These are phyloP conservation scores for Amorphotheca resinae DNA, from an alignment of 495 filamentous ascomycete genomes.

Conservation along the genomic window DNA sequence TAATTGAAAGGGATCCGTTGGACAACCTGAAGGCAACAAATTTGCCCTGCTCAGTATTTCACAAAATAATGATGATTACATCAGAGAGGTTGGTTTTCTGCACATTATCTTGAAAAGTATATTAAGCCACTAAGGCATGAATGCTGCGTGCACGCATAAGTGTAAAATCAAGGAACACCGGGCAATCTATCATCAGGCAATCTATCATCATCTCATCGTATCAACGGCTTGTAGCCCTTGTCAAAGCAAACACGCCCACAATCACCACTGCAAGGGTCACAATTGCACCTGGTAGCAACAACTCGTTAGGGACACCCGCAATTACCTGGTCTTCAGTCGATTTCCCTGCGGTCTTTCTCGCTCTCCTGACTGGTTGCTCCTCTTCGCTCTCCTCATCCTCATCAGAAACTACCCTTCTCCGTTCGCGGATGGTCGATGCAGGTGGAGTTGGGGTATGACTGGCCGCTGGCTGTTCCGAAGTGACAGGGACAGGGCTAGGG, in stretches of 20 bases:
- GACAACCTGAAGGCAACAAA: not conserved
- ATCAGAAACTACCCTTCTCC: slow-evolving; percentile 37
- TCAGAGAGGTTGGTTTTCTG: too few relatives aligned
- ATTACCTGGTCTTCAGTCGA: slow-evolving; percentile 62
- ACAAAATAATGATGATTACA: too few relatives aligned
- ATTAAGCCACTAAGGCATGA: too few relatives aligned
- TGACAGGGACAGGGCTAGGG: slow-evolving; percentile 55
- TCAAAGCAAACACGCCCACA: slow-evolving; percentile 82
- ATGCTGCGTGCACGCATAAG: not conserved
- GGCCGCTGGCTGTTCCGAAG: not conserved
- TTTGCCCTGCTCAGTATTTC: not conserved
- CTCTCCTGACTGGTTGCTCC: slow-evolving; percentile 37
- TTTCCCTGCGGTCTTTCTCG: slow-evolving; percentile 29
- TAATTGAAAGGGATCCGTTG: too few relatives aligned
- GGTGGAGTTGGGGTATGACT: slow-evolving; percentile 36
- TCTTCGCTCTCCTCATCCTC: slow-evolving; percentile 50
- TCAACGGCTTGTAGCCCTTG: slow-evolving; percentile 59
- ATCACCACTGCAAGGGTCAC: slow-evolving; percentile 92
- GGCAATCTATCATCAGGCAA: slow-evolving; percentile 9
- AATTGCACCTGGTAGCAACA: slow-evolving; percentile 86
- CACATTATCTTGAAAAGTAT: too few relatives aligned
- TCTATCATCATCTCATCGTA: slow-evolving; percentile 14
- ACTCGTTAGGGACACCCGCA: slow-evolving; percentile 85
- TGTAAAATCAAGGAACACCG: slow-evolving; percentile 15
- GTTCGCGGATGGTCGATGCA: slow-evolving; percentile 44